Evolutionary conservation across 2,329 filamentous ascomycete species (phyloP), one percentile per base, ranked within the genome.

Genomic region (Sporothrix pallida): DNA sequence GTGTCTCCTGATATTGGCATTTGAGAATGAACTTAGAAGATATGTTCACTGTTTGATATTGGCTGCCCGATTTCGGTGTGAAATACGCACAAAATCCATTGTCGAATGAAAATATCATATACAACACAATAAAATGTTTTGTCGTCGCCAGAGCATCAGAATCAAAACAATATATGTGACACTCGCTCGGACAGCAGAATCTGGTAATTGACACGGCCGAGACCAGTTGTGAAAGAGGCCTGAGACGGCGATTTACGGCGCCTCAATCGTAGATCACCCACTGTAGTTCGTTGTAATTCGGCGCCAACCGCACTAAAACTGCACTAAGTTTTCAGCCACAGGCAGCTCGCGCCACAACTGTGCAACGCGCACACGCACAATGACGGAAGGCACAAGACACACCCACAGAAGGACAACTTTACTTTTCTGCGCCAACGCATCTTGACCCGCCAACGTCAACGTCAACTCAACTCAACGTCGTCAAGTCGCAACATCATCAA

Each of bases 291-390:
- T 7, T 37, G 26, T 31, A 23, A 37, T 26, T 8, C 6, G 13
- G 4, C 13, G 13, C 56, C 56, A 13, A 13, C 13, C 17, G 1
- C 56, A 50, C 48, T 50, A 60, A 62, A 48, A 44, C 17, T 23
- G 31, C 60, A 17, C 60, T 44, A 46, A 37, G 13, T 12, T 44
- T 23, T 70, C 52, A 70, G 68, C 68, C 68, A 68, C 65, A 68
- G 63, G 46, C 26, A 62, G 69, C 69, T 71, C 20, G 69, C 69
- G 69, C 69, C 69, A 71, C 69, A 70, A 7, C 31, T 37, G 31
- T 37, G 31, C 31, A 6, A 37, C 31, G 31, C 31, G 31, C 31
- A 37, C 31, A 37, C 31, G 31, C 31, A 37, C 23, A 37, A 37
- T 37, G 31, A 56, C 52, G 12, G n/a, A 23, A 3, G 10, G 10